Percentiles rank a stretch among this genome's conserved stretches.
These are phyloP conservation scores for Parietaria judaica DNA, from an alignment of 306 rosid genomes.

Conservation along the genomic window DNA sequence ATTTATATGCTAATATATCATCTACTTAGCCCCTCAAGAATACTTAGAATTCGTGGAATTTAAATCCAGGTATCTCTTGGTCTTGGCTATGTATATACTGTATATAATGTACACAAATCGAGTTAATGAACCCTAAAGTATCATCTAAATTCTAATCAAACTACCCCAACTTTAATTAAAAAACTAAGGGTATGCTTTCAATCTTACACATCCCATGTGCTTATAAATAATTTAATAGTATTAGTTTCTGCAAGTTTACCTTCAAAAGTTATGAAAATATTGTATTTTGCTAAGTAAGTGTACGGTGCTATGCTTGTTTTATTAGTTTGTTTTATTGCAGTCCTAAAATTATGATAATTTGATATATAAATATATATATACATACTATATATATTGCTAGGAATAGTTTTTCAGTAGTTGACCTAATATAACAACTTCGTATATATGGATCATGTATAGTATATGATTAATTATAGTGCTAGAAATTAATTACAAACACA, in stretches of 20 bases:
- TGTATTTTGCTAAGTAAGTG: too few relatives aligned
- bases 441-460: neutral
- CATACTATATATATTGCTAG: neutral
- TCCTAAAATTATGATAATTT: too few relatives aligned
- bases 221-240: too few relatives aligned
- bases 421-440: conserved; percentile 13
- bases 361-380: neutral
- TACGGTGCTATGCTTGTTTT: neutral
- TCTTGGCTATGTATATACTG: too few relatives aligned
- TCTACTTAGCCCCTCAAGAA: too few relatives aligned
- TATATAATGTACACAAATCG: neutral
- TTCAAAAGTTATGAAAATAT: too few relatives aligned
- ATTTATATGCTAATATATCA: too few relatives aligned
- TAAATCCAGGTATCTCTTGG: too few relatives aligned
- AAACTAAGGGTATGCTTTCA: neutral
- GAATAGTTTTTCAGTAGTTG: conserved; percentile 12
- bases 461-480: neutral
- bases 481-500: too few relatives aligned
- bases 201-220: neutral
- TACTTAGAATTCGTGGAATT: too few relatives aligned
- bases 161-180: neutral
- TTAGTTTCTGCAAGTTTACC: too few relatives aligned
- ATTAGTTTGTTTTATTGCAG: neutral
- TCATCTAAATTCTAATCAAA: neutral
- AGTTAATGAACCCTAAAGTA: neutral